Conservation (phyloP, 805 yeast species). For the Pichia exigua region DNA sequence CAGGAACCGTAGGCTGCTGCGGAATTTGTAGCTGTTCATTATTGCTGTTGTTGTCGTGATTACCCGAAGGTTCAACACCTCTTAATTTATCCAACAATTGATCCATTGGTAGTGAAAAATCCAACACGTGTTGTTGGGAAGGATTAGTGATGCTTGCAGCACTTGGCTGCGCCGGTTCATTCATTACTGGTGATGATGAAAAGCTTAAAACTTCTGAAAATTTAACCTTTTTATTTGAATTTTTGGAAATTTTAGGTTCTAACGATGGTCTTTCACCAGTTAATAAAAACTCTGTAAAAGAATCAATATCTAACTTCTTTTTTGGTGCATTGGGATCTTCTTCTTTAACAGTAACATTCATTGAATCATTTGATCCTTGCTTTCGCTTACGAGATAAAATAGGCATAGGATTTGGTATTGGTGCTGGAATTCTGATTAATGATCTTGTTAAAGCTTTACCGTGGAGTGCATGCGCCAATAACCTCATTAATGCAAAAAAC, state of each 20-base stretch:
- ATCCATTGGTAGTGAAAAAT: constrained; percentile 69
- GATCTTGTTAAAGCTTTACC: constrained; percentile 48
- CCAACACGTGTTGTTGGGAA: constrained; percentile 31
- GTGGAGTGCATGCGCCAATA: constrained; percentile 57
- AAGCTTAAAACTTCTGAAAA: constrained; percentile 58
- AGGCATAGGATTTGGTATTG: constrained; percentile 73
- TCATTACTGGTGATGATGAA: constrained; percentile 21
- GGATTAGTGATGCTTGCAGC: background rate
- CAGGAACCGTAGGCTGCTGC: constrained; percentile 18
- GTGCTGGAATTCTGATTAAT: constrained; percentile 47
- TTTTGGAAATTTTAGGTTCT: constrained; percentile 28
- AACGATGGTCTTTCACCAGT: constrained; percentile 65
- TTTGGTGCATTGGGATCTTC: constrained; percentile 6
- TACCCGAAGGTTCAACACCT: constrained; percentile 11
- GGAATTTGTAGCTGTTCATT: background rate
- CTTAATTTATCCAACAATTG: constrained; percentile 48
- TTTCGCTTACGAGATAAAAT: constrained; percentile 57
- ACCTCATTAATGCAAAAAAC: constrained; percentile 78
- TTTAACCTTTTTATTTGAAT: constrained; percentile 53
- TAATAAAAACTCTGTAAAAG: constrained; percentile 74
- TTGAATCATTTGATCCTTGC: constrained; percentile 12
- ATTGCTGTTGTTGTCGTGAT: constrained; percentile 3
- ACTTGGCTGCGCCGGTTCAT: constrained; percentile 4
- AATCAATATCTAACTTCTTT: constrained; percentile 64
- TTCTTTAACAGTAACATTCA: constrained; percentile 4